Percentiles rank a stretch among this genome's conserved stretches.
phyloP scores from a whole-genome alignment of 1,284 basidiomycete genomes.

The Cutaneotrichosporon curvatum region DNA sequence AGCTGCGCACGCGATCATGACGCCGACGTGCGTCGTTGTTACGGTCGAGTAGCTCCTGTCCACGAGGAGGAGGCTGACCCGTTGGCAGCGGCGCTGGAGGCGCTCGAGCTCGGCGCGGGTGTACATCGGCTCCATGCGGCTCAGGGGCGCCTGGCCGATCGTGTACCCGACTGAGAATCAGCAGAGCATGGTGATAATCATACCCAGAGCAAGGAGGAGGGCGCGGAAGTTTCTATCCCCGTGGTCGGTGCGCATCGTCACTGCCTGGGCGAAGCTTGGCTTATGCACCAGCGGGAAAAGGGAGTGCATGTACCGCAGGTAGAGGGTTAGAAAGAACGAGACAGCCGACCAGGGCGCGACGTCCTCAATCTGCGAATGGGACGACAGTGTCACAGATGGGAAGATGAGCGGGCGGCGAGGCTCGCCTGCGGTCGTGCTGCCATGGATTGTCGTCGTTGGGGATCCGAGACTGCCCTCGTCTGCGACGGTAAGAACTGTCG shows the following conservation, averaged over 20 bases:
- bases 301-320: constrained; percentile 26
- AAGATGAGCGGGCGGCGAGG: background rate
- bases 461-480: background rate
- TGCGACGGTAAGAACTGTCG: background rate
- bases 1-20: constrained; percentile 18
- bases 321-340: constrained; percentile 26
- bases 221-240: constrained; percentile 21
- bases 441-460: background rate
- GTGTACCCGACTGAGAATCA: constrained; percentile 20
- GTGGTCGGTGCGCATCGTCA: constrained; percentile 22
- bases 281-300: constrained; percentile 28
- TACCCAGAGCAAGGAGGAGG: constrained; percentile 18
- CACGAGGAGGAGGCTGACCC: constrained; percentile 20
- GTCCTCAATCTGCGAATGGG: constrained; percentile 11
- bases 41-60: constrained; percentile 15
- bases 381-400: background rate
- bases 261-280: constrained; percentile 26
- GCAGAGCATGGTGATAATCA: background rate
- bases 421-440: background rate
- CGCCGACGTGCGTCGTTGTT: constrained; percentile 13
- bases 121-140: constrained; percentile 17
- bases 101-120: constrained; percentile 15
- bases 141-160: constrained; percentile 24
- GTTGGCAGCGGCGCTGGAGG: constrained; percentile 24
- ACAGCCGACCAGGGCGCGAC: constrained; percentile 23